These are phyloP conservation scores for Cryphonectria nitschkei DNA, from an alignment of 2,329 filamentous ascomycete genomes.

Conservation along the genomic window DNA sequence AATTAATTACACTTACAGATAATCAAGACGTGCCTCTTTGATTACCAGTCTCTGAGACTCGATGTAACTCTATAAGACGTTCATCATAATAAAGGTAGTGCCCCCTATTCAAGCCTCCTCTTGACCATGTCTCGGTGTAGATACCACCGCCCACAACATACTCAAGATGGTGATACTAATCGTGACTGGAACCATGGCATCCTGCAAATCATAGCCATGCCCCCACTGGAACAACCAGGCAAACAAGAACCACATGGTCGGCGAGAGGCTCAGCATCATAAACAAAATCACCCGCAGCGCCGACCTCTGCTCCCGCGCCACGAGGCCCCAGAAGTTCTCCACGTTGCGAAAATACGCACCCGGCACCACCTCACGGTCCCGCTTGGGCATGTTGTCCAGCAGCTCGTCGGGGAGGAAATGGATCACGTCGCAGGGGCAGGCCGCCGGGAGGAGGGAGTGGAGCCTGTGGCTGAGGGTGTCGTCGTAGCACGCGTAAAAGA, in stretches of 20 bases:
- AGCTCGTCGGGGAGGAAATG: constrained; percentile 5
- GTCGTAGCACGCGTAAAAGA: constrained; percentile 15
- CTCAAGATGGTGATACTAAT: constrained; percentile 1
- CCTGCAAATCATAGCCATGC: constrained; percentile 6
- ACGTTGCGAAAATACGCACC: constrained; percentile 5
- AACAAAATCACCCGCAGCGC: constrained; percentile 5
- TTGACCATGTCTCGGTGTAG: not conserved
- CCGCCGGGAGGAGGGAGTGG: not conserved
- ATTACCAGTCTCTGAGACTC: too few relatives aligned
- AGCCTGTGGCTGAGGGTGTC: not conserved
- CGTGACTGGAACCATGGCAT: constrained; percentile 10
- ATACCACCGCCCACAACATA: constrained; percentile 5
- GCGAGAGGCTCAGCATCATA: constrained; percentile 11
- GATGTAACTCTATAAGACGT: too few relatives aligned
- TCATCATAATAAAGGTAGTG: too few relatives aligned
- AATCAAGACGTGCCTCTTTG: too few relatives aligned
- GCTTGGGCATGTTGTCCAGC: constrained; percentile 13
- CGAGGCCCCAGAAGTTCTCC: constrained; percentile 14
- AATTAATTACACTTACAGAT: too few relatives aligned
- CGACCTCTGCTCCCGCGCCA: constrained; percentile 9
- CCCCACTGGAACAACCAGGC: constrained; percentile 9
- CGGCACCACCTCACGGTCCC: constrained; percentile 4
- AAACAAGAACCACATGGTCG: constrained; percentile 14
- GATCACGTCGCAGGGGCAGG: constrained; percentile 4
- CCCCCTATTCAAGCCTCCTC: too few relatives aligned